Evolutionary conservation across 495 filamentous ascomycete genomes (phyloP).

Genomic region (Daldinia bambusicola): DNA sequence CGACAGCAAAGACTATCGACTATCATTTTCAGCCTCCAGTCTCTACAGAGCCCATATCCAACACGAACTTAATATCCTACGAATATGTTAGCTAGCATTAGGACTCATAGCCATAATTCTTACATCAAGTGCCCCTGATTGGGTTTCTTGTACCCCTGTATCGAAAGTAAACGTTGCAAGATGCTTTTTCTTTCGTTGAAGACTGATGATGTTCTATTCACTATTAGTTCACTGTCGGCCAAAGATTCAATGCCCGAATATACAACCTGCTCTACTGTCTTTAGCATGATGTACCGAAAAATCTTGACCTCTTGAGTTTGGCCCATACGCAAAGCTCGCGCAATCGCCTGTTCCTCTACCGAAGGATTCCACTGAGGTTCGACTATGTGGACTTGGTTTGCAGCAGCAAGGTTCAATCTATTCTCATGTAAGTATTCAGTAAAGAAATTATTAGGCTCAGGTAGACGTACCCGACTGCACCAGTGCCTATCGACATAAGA

Average conservation of each 20-base stretch:
- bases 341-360: slow-evolving; percentile 64
- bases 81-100: not conserved
- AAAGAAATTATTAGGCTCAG: not conserved
- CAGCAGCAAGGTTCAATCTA: slow-evolving; percentile 61
- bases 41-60: not conserved
- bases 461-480: slow-evolving; percentile 58
- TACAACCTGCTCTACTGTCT: slow-evolving; percentile 61
- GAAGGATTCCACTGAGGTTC: slow-evolving; percentile 68
- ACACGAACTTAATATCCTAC: not conserved
- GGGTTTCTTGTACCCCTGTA: not conserved
- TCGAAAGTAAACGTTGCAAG: slow-evolving; percentile 34
- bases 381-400: slow-evolving; percentile 59
- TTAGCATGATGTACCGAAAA: slow-evolving; percentile 53
- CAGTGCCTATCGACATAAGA: slow-evolving; percentile 65
- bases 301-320: slow-evolving; percentile 58
- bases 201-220: slow-evolving; percentile 27
- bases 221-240: not conserved
- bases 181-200: slow-evolving; percentile 30
- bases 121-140: not conserved
- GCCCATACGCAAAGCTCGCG: slow-evolving; percentile 58
- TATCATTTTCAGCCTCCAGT: not conserved
- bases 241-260: not conserved
- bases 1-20: not conserved
- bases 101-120: not conserved
- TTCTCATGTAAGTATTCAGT: not conserved